Base-by-base conservation (phyloP, 345 rosid species). In the Raphanus sativus region DNA sequence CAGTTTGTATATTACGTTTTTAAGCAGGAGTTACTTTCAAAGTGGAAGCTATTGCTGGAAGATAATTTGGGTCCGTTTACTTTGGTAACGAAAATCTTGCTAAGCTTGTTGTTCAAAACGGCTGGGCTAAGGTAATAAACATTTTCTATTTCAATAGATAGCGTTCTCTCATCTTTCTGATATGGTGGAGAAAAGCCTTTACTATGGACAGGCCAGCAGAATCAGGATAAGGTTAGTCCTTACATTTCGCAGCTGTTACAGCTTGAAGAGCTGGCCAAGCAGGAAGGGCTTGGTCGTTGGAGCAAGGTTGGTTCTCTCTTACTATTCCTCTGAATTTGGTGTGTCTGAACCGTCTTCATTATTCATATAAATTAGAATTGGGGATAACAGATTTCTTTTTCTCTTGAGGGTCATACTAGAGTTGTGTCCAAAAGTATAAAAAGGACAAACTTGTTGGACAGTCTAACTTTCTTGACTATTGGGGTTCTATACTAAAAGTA, bases 11-110 rank as follows among this genome's bases (percentile, higher is more conserved):
- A 17, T 29, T 3, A 1, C 32, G 17, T 21, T 29, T 2, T 38
- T 25, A 73, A 12, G 65, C 84, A 96, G 99, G 98, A 92, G 74
- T 96, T 62, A 86, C 89, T 75, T 96, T 96, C 86, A 90, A 82
- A 82, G 90, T 93, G 61, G 99, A 96, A 25, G 80, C 78, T 48
- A 87, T 91, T 62, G 62, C 82, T 56, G 91, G 90, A 62, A 82
- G 98, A 81, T 97, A 96, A 78, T 96, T 96, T 81, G 98, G 97
- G 66, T 85, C 96, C 0, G 95, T 96, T 71, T 91, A 85, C 83
- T 90, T 96, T 66, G 96, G 86, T 67, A 88, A 91, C 67, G 82
- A 87, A 81, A 93, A 93, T 86, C 87, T 93, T 61, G n/a, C n/a
- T n/a, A n/a, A n/a, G n/a, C n/a, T n/a, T n/a, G n/a, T n/a, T n/a